These are phyloP conservation scores for Leccinum disarticulatum DNA, from an alignment of 768 basidiomycete genomes.

Conservation along the genomic window DNA sequence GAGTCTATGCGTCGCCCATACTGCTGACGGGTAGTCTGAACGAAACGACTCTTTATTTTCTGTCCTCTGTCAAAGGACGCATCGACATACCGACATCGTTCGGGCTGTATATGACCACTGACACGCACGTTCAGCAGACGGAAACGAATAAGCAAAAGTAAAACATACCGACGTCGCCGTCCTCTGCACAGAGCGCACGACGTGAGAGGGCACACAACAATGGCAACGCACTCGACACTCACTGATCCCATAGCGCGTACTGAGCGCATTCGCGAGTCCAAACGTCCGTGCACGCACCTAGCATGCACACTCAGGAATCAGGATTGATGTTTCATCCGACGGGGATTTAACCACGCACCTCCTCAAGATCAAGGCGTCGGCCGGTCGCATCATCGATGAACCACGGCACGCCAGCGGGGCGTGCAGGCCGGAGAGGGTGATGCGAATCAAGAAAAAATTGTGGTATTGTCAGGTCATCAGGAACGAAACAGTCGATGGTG, in stretches of 20 bases:
- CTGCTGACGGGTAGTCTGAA: slow-evolving; percentile 53
- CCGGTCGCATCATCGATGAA: slow-evolving; percentile 59
- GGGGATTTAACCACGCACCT: slow-evolving; percentile 38
- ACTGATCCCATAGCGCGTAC: slow-evolving; percentile 50
- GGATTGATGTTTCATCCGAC: neutral
- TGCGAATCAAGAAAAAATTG: slow-evolving; percentile 60
- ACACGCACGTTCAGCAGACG: slow-evolving; percentile 5
- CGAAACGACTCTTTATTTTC: neutral
- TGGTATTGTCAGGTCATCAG: slow-evolving; percentile 62
- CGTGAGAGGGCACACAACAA: slow-evolving; percentile 1
- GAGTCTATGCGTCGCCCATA: slow-evolving; percentile 61
- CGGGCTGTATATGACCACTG: slow-evolving; percentile 64
- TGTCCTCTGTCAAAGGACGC: neutral
- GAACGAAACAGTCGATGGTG: slow-evolving; percentile 42
- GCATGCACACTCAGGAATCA: too few species aligned
- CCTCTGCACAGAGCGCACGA: slow-evolving; percentile 33
- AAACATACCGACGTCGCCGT: slow-evolving; percentile 51
- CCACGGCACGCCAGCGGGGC: slow-evolving; percentile 49
- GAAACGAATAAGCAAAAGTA: neutral
- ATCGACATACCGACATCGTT: slow-evolving; percentile 55
- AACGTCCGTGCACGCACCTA: slow-evolving; percentile 45
- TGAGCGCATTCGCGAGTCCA: slow-evolving; percentile 55
- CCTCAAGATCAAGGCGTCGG: slow-evolving; percentile 40
- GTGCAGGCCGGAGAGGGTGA: slow-evolving; percentile 43
- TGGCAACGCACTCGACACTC: slow-evolving; percentile 14